Base-by-base conservation (phyloP, 1,284 basidiomycete genomes). In the Bjerkandera adusta region DNA sequence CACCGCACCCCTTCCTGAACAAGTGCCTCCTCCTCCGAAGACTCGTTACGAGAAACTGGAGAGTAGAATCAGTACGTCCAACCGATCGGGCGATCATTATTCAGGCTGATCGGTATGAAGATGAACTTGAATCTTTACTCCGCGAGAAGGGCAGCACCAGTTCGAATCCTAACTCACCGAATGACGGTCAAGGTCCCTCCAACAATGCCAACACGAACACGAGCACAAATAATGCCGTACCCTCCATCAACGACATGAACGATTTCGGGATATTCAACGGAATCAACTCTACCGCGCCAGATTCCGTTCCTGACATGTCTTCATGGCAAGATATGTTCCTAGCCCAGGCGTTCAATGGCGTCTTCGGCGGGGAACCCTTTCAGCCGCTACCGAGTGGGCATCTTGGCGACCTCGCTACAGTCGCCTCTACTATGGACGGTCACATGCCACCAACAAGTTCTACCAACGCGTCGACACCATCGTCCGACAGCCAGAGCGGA, bases 31-130 rank as follows among this genome's bases (percentile, higher is more conserved):
- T 6, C 45, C 43, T 12, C 52, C 45, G 8, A 53, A 48, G 33
- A 52, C 13, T 18, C 45, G 44, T 47, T 76, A 79, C 56, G 79
- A 83, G 57, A 72, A 69, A 52, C 57, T 85, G 37, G 82, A 85
- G 58, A 75, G 69, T 54, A 69, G 83, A 50, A 84, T 85, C 49
- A 70, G 83, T 85, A 50, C 45, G 81, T 71, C 33, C 21, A 25
- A 39, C 36, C 26, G 3, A 6, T 43, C 34, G 11, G 16, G 4
- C 13, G 15, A 5, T 20, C 6, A 39, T 36, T 42, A 21, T 49
- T 35, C 36, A 42, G 37, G 42, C 38, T 37, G 43, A 36, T 27
- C 25, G 22, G 40, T 38, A 47, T 27, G 13, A 49, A 85, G 83
- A 70, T 58, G 83, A 85, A 57, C 68, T 85, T 15, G 83, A 85